These are phyloP conservation scores for Capsella rubella DNA, from an alignment of 441 rosid species.

Conservation along the genomic window DNA sequence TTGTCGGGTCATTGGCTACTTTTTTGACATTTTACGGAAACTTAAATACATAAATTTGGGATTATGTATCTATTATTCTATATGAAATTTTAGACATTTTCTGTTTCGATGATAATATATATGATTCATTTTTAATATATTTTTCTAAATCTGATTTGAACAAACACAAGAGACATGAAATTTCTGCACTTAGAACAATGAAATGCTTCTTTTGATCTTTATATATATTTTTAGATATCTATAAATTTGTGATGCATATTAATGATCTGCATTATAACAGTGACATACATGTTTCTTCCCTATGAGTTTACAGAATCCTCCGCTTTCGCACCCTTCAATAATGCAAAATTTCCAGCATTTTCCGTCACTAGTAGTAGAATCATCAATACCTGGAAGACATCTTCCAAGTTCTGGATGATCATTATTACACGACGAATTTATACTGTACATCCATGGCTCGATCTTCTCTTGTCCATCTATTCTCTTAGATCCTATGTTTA, in stretches of 20 bases:
- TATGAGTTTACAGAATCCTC: slow-evolving; percentile 25
- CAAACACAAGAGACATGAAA: too few species aligned
- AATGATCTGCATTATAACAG: neutral
- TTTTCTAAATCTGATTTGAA: too few species aligned
- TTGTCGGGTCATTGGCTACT: too few species aligned
- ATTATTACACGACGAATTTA: slow-evolving; percentile 8
- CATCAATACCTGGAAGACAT: slow-evolving; percentile 29
- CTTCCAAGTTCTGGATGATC: slow-evolving; percentile 20
- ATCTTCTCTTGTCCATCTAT: neutral
- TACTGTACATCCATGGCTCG: neutral
- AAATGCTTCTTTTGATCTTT: neutral
- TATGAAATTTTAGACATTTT: too few species aligned
- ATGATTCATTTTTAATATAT: too few species aligned
- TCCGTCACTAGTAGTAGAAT: neutral
- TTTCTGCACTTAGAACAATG: neutral
- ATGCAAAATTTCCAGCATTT: slow-evolving; percentile 33
- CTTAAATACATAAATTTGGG: too few species aligned
- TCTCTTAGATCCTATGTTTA: neutral
- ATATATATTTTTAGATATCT: too few species aligned
- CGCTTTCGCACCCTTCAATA: neutral
- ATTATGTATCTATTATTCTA: too few species aligned
- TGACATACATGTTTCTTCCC: slow-evolving; percentile 26
- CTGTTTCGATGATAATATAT: too few species aligned
- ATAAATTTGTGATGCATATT: neutral
- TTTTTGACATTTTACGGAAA: too few species aligned